A percentile compares a stretch with the other conserved stretches of the same genome.
phyloP scores from a whole-genome alignment of 139 green algal genomes.

The Axilococcus clingmanii region DNA sequence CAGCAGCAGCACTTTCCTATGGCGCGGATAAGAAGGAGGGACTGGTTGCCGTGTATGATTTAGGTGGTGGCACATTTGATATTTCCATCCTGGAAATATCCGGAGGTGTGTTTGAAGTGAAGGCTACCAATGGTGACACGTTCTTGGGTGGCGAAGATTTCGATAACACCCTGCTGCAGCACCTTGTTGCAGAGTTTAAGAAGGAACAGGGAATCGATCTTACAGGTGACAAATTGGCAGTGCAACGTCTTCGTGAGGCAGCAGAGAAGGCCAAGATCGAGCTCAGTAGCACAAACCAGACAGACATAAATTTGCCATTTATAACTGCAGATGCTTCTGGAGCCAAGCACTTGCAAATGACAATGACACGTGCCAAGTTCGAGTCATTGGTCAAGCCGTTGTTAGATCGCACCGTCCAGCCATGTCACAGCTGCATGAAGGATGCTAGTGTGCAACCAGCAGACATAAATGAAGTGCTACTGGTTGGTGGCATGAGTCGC shows the following conservation, averaged over 20 bases:
- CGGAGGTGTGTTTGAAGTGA: slow-evolving; percentile 88
- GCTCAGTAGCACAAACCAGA: slow-evolving; percentile 75
- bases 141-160: slow-evolving; percentile 99
- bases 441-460: slow-evolving; percentile 69
- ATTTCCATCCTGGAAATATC: slow-evolving; percentile 98
- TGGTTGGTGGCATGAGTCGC: slow-evolving; percentile 97
- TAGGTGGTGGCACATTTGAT: slow-evolving; percentile 96
- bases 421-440: slow-evolving; percentile 85
- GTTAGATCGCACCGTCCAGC: slow-evolving; percentile 86
- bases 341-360: slow-evolving; percentile 33
- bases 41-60: slow-evolving; percentile 85
- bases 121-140: slow-evolving; percentile 98
- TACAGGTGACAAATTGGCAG: slow-evolving; percentile 82
- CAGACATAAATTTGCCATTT: slow-evolving; percentile 99
- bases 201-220: slow-evolving; percentile 92
- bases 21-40: slow-evolving; percentile 96
- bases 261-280: slow-evolving; percentile 97
- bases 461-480: slow-evolving; percentile 94
- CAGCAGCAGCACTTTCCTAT: slow-evolving; percentile 90
- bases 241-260: slow-evolving; percentile 91
- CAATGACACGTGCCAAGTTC: slow-evolving; percentile 63
- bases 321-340: slow-evolving; percentile 92
- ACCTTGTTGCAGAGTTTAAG: slow-evolving; percentile 64
- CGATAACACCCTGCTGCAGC: slow-evolving; percentile 78
- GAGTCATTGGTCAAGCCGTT: slow-evolving; percentile 76